Conservation (phyloP, 202 grass and related monocot genomes). For the Sporobolus alterniflorus region DNA sequence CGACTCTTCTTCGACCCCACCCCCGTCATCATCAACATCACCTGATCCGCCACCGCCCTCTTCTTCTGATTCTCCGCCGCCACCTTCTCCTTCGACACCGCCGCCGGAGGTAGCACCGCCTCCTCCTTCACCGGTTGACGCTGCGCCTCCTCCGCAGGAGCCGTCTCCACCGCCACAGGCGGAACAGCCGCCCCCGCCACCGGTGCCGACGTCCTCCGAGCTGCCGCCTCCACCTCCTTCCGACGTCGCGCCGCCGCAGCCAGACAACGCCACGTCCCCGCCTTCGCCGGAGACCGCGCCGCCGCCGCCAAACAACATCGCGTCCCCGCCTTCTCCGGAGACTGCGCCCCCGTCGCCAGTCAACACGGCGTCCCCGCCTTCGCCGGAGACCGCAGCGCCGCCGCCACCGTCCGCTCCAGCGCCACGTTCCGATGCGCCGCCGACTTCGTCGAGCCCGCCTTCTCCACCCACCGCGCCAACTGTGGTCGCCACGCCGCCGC, state of each 20-base stretch:
- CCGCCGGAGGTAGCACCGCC: slow-evolving; percentile 27
- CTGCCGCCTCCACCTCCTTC: slow-evolving; percentile 42
- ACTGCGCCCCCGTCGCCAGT: slow-evolving; percentile 45
- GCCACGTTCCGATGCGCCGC: slow-evolving; percentile 10
- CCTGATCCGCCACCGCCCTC: slow-evolving; percentile 17
- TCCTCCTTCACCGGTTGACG: slow-evolving; percentile 25
- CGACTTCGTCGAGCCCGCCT: slow-evolving; percentile 34
- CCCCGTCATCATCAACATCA: slow-evolving; percentile 6
- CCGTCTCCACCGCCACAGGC: slow-evolving; percentile 20
- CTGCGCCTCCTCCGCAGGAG: slow-evolving; percentile 32
- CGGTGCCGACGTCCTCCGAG: slow-evolving; percentile 21
- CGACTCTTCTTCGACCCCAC: slow-evolving; percentile 26
- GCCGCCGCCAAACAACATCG: slow-evolving; percentile 10
- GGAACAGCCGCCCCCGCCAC: slow-evolving; percentile 26
- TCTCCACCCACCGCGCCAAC: slow-evolving; percentile 28
- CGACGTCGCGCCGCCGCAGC: slow-evolving; percentile 35
- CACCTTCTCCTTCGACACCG: slow-evolving; percentile 24
- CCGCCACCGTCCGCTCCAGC: slow-evolving; percentile 33
- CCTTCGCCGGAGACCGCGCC: slow-evolving; percentile 12
- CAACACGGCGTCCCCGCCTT: slow-evolving; percentile 28
- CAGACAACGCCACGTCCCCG: slow-evolving; percentile 23
- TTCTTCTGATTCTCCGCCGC: slow-evolving; percentile 5
- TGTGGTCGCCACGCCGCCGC: slow-evolving; percentile 10
- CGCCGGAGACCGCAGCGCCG: not conserved
- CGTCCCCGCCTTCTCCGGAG: no score